Base-by-base conservation (phyloP, 2,329 filamentous ascomycete species). In the Juglanconis oblonga region DNA sequence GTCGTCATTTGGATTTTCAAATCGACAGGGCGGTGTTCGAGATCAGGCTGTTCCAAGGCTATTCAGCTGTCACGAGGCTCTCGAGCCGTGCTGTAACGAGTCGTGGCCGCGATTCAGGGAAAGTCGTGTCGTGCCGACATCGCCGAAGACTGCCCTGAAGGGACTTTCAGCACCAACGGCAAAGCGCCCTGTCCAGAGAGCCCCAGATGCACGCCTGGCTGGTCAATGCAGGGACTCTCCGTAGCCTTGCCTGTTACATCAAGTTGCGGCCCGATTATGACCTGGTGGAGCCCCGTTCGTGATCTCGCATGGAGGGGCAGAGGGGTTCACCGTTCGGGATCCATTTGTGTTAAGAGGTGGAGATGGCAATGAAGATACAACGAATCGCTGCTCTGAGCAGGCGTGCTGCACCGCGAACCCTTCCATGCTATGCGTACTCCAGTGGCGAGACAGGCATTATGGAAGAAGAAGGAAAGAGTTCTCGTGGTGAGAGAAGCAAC, bases 1-100 rank as follows among this genome's bases (percentile, higher is more conserved):
- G 52, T 54, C 53, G 48, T 59, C 52, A 60, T 40, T 35, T 42
- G 50, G 50, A 53, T 44, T 44, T 50, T 44, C 50, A 52, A 56
- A 14, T 13, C 24, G n/a, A 13, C 48, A n/a, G 48, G 31, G 13
- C 13, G 33, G 24, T 24, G 24, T 24, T 24, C 24, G 24, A 24
- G 24, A 24, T 24, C 24, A 42, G 38, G 5, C 38, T 42, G 38
- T 13, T 42, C 10, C n/a, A 9, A 47, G n/a, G 4, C 44, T 4
- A 17, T 4, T 47, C 44, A 6, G 44, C 17, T 29, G 44, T 29
- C 44, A 44, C 44, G n/a, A 29, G 44, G 17, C 44, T 47, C n/a
- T 38, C 11, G 35, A 42, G 38, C 10, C 6, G n/a, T 24, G 24
- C 4, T 14, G 10, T 4, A 42, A 42, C 38, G 38, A 42, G 38